Percentiles rank a stretch among this genome's conserved stretches.
phyloP scores from a whole-genome alignment of 495 filamentous ascomycete genomes.

The Talaromyces wortmannii region DNA sequence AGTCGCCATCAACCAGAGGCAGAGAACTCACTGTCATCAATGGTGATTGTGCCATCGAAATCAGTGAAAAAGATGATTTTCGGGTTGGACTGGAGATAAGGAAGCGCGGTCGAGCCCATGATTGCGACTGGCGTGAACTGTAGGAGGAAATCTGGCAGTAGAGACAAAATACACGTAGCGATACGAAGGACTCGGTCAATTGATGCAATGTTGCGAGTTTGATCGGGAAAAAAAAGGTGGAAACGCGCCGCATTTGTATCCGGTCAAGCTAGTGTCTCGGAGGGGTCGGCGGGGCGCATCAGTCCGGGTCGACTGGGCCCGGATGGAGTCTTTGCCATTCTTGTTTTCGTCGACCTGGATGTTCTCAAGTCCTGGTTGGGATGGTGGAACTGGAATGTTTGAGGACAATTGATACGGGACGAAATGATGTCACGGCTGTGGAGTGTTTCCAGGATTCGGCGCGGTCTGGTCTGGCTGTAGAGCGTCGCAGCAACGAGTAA shows the following conservation, averaged over 20 bases:
- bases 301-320: not conserved
- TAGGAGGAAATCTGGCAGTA: not conserved
- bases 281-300: not conserved
- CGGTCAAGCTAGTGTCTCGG: not conserved
- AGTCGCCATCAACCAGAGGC: conserved; percentile 9
- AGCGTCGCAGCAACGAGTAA: no score
- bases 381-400: no score
- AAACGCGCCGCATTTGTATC: no score
- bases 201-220: not conserved
- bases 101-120: conserved; percentile 33
- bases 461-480: no score
- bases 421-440: no score
- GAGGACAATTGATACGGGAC: no score
- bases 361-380: no score
- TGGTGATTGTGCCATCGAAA: conserved; percentile 93
- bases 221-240: not conserved
- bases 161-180: not conserved
- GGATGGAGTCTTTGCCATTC: no score
- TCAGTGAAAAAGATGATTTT: conserved; percentile 96
- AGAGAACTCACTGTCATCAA: conserved; percentile 60
- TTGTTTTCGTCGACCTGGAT: no score
- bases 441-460: no score
- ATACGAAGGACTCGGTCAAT: not conserved
- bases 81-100: conserved; percentile 55
- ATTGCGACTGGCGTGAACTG: conserved; percentile 4